Evolutionary conservation across 2,329 filamentous ascomycete species (phyloP).

Genomic region (Zelopaecilomyces penicillatus): DNA sequence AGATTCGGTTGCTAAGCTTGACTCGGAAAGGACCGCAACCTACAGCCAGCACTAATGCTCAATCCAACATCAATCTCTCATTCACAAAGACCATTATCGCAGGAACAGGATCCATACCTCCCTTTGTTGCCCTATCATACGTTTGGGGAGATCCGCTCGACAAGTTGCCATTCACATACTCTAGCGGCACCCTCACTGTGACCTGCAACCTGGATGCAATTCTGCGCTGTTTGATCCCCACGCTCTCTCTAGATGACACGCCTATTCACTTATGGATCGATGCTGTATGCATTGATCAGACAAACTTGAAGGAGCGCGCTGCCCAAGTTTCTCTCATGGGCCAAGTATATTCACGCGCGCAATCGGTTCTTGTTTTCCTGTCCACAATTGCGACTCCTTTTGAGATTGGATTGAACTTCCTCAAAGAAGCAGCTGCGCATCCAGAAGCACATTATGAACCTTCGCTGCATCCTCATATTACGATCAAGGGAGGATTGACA

Average conservation of each 20-base stretch:
- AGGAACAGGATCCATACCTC: neutral
- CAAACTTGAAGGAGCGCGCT: constrained; percentile 1
- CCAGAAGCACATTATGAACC: neutral
- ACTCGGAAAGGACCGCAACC: neutral
- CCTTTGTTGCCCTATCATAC: neutral
- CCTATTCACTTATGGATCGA: constrained; percentile 3
- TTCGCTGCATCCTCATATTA: neutral
- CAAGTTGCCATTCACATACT: neutral
- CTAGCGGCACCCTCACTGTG: neutral
- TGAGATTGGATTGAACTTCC: neutral
- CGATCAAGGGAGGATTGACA: neutral
- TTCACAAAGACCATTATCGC: neutral
- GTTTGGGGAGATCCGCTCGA: neutral
- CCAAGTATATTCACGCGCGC: constrained; percentile 1
- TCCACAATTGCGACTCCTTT: neutral
- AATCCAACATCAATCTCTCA: neutral
- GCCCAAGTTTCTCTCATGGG: constrained; percentile 5
- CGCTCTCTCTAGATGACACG: neutral
- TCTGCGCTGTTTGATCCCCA: neutral
- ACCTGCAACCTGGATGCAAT: neutral
- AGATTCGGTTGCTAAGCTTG: neutral
- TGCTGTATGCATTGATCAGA: constrained; percentile 8
- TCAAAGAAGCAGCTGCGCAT: neutral
- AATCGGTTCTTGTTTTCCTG: constrained; percentile 2
- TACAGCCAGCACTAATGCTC: neutral